Evolutionary conservation across 495 filamentous ascomycete genomes (phyloP).

Genomic region (Echria macrotheca): DNA sequence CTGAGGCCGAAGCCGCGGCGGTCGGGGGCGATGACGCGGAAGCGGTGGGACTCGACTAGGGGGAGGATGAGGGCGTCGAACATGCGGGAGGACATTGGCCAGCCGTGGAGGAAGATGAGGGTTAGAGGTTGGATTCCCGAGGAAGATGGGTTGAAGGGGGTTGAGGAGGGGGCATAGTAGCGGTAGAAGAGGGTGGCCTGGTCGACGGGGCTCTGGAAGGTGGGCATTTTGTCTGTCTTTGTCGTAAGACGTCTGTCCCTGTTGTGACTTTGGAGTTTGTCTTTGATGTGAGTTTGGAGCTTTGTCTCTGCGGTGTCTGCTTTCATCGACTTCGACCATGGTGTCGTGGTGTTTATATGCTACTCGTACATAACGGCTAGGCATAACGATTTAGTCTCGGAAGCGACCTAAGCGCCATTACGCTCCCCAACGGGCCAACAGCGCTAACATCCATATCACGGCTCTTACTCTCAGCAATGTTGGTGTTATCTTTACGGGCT

Average conservation of each 20-base stretch:
- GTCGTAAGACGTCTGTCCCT: too few species aligned
- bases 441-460: too few species aligned
- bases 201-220: conserved; percentile 10
- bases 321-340: too few species aligned
- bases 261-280: background rate
- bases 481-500: too few species aligned
- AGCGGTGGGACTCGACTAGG: conserved; percentile 22
- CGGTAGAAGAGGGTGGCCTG: conserved; percentile 17
- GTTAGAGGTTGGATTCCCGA: too few species aligned
- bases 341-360: too few species aligned
- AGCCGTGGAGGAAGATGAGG: conserved; percentile 28
- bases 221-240: conserved; percentile 8
- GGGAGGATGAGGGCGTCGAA: conserved; percentile 24
- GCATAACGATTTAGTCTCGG: too few species aligned
- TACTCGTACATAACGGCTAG: too few species aligned
- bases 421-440: too few species aligned
- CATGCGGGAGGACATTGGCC: conserved; percentile 29
- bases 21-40: conserved; percentile 24
- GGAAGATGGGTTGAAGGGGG: conserved; percentile 1
- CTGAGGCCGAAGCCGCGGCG: conserved; percentile 28
- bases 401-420: too few species aligned
- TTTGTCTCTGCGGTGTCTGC: too few species aligned
- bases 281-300: background rate
- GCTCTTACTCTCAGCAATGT: too few species aligned
- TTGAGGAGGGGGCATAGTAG: conserved; percentile 10